These are phyloP conservation scores for Fraxinus velutina DNA, from an alignment of 305 asterid species.

Conservation along the genomic window DNA sequence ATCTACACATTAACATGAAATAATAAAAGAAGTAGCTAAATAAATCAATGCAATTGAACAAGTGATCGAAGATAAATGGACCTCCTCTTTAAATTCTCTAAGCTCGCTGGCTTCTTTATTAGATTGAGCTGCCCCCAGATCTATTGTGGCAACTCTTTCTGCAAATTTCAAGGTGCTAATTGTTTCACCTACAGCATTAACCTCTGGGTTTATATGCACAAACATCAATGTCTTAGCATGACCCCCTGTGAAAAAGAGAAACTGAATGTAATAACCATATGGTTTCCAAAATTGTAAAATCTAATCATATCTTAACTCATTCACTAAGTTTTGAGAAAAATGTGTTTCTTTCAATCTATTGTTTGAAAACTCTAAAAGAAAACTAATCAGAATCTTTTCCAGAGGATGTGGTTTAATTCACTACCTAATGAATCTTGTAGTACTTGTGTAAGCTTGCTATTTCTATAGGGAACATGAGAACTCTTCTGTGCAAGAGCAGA, in stretches of 20 bases:
- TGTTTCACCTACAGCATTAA: constrained; percentile 75
- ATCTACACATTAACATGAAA: constrained; percentile 43
- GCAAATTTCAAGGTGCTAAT: constrained; percentile 88
- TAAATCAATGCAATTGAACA: constrained; percentile 13
- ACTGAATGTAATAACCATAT: constrained; percentile 8
- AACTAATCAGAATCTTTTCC: background rate
- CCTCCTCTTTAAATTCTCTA: constrained; percentile 81
- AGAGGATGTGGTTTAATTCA: background rate
- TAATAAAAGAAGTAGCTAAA: constrained; percentile 21
- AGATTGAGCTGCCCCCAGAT: constrained; percentile 80
- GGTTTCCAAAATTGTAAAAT: background rate
- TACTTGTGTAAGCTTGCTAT: constrained; percentile 94
- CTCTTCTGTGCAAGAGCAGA: constrained; percentile 91
- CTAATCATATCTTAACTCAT: background rate
- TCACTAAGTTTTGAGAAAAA: background rate
- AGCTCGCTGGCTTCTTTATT: constrained; percentile 79
- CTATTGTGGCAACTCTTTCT: constrained; percentile 81
- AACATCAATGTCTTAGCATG: constrained; percentile 95
- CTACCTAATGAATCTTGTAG: constrained; percentile 88
- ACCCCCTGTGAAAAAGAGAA: constrained; percentile 50
- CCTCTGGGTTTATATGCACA: constrained; percentile 85
- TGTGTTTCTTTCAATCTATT: constrained; percentile 2
- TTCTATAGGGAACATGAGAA: constrained; percentile 82
- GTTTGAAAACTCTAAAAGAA: background rate
- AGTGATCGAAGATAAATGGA: constrained; percentile 25